Evolutionary conservation across 1,284 basidiomycete genomes (phyloP), one percentile per base, ranked within the genome.

Genomic region (Rhizoctonia solani): DNA sequence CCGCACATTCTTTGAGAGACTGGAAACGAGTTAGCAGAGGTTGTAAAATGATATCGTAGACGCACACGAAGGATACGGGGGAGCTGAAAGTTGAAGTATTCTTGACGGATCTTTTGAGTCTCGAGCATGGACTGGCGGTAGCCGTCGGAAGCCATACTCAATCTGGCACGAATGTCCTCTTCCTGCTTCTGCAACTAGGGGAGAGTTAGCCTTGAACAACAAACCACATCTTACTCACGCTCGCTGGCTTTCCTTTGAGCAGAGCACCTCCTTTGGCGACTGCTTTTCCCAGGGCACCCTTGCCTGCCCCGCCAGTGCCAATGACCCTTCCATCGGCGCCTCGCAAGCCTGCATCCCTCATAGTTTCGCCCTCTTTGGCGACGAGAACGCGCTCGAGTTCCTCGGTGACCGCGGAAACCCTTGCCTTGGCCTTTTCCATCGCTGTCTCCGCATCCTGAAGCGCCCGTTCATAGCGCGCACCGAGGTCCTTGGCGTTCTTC

Each of bases 11-110:
- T 77, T 98, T 98, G 68, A 99, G 81, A n/a, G 91, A 84, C 93
- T 95, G 73, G 23, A 68, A 55, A 32, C 32, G 50, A 49, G 23
- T 37, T 19, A 54, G 59, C 34, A 54, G 37, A 37, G 47, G 41
- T 53, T 54, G 42, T 61, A 44, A 34, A 34, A 50, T 25, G 59
- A 27, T 65, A 32, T 30, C n/a, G 53, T 5, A 52, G 52, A 82
- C 89, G 75, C 76, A 95, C 94, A 55, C 97, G 85, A 52, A 99
- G 78, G 70, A 98, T 92, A 72, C 94, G 89, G 49, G 97, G 96
- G 50, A 98, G 80, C 75, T 98, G 96, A 74, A 96, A 90, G 77
- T 97, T 96, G 79, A 98, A 99, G 77, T 96, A 98, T 76, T 99
- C 96, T 77, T 98, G 95, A 59, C 95, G 84, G 78, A 94, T 86